Evolutionary conservation across 2,329 filamentous ascomycete species (phyloP), one percentile per base, ranked within the genome.

Genomic region (Emmonsia crescens): DNA sequence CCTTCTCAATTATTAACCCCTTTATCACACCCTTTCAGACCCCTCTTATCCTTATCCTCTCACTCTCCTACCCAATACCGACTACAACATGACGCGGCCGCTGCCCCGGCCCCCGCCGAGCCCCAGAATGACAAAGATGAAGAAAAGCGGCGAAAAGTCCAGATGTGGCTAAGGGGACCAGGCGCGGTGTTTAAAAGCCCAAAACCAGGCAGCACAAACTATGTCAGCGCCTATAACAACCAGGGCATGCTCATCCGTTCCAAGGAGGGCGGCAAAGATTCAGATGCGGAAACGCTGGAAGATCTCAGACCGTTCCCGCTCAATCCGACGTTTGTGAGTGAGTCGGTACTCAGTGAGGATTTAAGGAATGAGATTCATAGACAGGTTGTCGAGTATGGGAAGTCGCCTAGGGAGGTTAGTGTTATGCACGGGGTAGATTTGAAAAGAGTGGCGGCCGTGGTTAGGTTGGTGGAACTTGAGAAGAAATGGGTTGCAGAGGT

Each of bases 381-480:
- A 4, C 82, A 84, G 67, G 85, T 95, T 16, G 84, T 85, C 64
- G 71, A 76, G n/a, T 73, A 84, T 16, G 86, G 87, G 63, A 80
- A 86, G 73, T 84, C 87, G 61, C 79, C 96, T 64, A 87, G 90
- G 69, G 83, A 83, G 51, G 89, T 95, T 24, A 92, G 89, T 70
- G 87, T 88, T 1, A 83, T 90, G 69, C 82, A 89, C 68, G 84
- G 86, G 33, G 84, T 96, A 29, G 91, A 94, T 70, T 87, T 96
- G 75, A 84, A 89, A 70, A 83, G 92, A 68, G 88, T 96, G 21
- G 91, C 86, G 33, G 92, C 92, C 27, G 89, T 96, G 24, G 88
- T 96, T 63, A 81, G 92, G 69, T 78, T 96, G 69, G 93, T 93
- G 78, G 85, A 91, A 74, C 80, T 96, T 66, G 91, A 96, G 78